phyloP scores from a whole-genome alignment of 352 stramenopile species.

The Globisporangium okanoganense region DNA sequence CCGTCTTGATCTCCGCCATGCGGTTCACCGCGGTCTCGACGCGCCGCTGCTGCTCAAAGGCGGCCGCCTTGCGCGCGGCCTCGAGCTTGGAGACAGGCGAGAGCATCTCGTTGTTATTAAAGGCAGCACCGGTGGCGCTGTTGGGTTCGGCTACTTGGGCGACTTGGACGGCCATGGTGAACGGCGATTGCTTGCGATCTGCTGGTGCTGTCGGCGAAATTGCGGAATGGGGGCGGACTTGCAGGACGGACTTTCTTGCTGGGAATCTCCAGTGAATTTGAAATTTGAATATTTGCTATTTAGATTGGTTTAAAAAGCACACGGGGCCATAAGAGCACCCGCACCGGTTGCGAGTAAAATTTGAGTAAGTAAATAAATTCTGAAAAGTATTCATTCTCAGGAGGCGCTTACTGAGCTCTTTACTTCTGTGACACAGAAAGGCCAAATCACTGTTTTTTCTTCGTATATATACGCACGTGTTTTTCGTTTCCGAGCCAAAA shows the following conservation, averaged over 20 bases:
- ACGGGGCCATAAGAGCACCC: too few relatives aligned
- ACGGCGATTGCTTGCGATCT: conserved; percentile 11
- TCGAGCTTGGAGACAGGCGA: conserved; percentile 79
- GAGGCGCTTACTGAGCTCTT: too few relatives aligned
- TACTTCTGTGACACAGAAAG: too few relatives aligned
- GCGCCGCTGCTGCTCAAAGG: conserved; percentile 66
- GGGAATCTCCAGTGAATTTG: conserved; percentile 13
- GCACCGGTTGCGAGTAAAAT: too few relatives aligned
- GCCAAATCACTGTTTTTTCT: too few relatives aligned
- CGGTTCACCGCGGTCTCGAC: conserved; percentile 57
- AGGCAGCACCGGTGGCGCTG: conserved; percentile 20
- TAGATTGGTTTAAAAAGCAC: too few relatives aligned
- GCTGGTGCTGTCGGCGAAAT: background rate
- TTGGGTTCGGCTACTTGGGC: conserved; percentile 48
- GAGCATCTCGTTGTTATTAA: conserved; percentile 44
- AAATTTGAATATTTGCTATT: too few relatives aligned
- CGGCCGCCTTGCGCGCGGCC: conserved; percentile 47
- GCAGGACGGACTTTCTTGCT: conserved; percentile 10
- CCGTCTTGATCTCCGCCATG: conserved; percentile 46
- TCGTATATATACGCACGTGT: too few relatives aligned
- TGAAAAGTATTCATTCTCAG: too few relatives aligned
- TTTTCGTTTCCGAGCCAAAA: too few relatives aligned
- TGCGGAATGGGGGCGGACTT: background rate
- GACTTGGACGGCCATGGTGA: conserved; percentile 56
- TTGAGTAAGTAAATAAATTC: too few relatives aligned